Conservation (phyloP, 1,284 basidiomycete genomes). For the Pisolithus thermaeus region DNA sequence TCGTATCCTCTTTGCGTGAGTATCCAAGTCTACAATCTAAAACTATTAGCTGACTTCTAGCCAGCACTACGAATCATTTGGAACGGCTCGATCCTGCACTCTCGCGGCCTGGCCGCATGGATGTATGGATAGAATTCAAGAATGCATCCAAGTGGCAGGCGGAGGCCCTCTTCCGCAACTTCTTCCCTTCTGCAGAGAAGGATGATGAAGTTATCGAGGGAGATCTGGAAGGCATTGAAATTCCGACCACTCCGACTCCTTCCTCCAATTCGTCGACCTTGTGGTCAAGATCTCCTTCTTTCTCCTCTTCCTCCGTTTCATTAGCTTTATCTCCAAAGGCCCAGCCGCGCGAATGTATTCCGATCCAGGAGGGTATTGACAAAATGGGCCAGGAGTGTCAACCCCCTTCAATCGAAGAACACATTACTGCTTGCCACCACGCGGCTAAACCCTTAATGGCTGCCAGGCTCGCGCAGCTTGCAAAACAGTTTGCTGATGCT, state of each 20-base stretch:
- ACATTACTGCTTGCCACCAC: constrained; percentile 51
- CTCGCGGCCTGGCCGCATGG: constrained; percentile 82
- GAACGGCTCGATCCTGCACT: constrained; percentile 79
- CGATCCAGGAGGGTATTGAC: constrained; percentile 39
- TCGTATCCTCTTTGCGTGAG: constrained; percentile 75
- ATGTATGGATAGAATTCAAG: constrained; percentile 85
- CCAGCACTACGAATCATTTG: constrained; percentile 77
- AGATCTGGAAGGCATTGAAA: constrained; percentile 45
- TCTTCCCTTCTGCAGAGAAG: constrained; percentile 72
- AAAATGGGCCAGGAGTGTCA: constrained; percentile 56
- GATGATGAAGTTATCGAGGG: constrained; percentile 36
- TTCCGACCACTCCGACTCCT: constrained; percentile 35
- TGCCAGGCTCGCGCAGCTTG: constrained; percentile 54
- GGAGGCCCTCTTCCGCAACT: constrained; percentile 77
- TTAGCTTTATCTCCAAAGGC: constrained; percentile 25
- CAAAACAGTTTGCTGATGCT: constrained; percentile 66
- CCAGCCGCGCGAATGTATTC: constrained; percentile 22
- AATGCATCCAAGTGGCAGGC: constrained; percentile 79
- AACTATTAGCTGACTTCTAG: constrained; percentile 1
- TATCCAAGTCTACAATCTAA: constrained; percentile 12
- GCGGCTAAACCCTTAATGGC: constrained; percentile 59
- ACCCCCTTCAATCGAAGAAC: constrained; percentile 58
- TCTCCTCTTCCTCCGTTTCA: constrained; percentile 30
- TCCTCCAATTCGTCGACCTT: constrained; percentile 26
- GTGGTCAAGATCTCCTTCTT: constrained; percentile 34